Conservation (phyloP, 768 basidiomycete species). For the Rhodosporidiobolus odoratus region DNA sequence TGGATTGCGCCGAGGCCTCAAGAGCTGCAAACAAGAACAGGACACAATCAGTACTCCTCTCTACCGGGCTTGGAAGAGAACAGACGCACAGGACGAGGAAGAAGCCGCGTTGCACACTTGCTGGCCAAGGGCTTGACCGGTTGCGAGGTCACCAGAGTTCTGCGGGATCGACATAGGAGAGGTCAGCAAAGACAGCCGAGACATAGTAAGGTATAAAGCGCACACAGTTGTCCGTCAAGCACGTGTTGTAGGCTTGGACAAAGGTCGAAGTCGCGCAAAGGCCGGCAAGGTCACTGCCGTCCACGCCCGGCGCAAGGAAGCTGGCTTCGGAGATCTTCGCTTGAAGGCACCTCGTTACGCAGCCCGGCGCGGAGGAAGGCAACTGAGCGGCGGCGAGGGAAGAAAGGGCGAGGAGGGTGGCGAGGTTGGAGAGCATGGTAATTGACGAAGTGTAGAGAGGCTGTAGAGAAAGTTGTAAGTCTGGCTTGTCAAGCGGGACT, state of each 20-base stretch:
- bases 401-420: neutral
- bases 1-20: neutral
- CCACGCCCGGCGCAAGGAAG: neutral
- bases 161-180: neutral
- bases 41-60: neutral
- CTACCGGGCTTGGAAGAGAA: no score
- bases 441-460: no score
- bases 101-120: constrained; percentile 1
- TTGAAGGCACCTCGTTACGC: neutral
- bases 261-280: neutral
- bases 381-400: neutral
- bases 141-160: neutral
- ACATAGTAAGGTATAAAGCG: neutral
- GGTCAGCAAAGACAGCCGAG: neutral
- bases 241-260: neutral
- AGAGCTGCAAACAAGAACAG: neutral
- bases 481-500: no score
- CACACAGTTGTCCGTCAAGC: neutral
- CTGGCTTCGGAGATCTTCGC: neutral
- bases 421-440: neutral
- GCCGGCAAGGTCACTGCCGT: neutral
- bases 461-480: no score
- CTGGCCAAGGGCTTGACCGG: neutral
- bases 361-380: neutral
- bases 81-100: neutral